Conservation (phyloP, 495 filamentous ascomycete species). For the Aspergillus incahuasiensis region DNA sequence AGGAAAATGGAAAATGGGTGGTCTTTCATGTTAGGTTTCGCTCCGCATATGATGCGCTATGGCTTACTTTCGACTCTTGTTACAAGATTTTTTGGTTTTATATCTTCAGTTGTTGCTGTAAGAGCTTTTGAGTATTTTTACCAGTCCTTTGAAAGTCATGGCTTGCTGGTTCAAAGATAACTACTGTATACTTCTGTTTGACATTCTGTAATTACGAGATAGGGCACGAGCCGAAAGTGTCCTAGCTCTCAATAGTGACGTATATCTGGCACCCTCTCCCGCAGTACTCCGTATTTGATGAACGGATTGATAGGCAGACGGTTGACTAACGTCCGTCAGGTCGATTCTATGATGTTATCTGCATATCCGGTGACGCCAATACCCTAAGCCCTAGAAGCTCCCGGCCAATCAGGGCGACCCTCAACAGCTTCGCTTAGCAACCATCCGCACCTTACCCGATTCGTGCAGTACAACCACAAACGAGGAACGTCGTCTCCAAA, state of each 20-base stretch:
- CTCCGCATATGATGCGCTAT: background rate
- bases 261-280: background rate
- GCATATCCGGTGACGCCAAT: slow-evolving; percentile 22
- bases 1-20: slow-evolving; percentile 13
- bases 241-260: background rate
- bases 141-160: no score
- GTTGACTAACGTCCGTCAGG: background rate
- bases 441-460: slow-evolving; percentile 25
- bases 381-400: slow-evolving; percentile 29
- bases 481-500: slow-evolving; percentile 14
- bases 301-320: background rate
- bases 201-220: background rate
- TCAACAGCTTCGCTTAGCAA: slow-evolving; percentile 29
- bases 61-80: slow-evolving; percentile 12
- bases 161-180: background rate
- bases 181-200: background rate
- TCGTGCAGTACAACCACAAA: slow-evolving; percentile 25
- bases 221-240: background rate
- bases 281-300: background rate
- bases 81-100: background rate
- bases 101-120: background rate
- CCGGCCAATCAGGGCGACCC: slow-evolving; percentile 15
- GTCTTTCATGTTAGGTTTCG: slow-evolving; percentile 8
- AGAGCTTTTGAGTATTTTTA: no score
- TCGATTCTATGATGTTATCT: slow-evolving; percentile 18